These are phyloP conservation scores for Thermothielavioides terrestris DNA, from an alignment of 495 filamentous ascomycete genomes.

Conservation along the genomic window DNA sequence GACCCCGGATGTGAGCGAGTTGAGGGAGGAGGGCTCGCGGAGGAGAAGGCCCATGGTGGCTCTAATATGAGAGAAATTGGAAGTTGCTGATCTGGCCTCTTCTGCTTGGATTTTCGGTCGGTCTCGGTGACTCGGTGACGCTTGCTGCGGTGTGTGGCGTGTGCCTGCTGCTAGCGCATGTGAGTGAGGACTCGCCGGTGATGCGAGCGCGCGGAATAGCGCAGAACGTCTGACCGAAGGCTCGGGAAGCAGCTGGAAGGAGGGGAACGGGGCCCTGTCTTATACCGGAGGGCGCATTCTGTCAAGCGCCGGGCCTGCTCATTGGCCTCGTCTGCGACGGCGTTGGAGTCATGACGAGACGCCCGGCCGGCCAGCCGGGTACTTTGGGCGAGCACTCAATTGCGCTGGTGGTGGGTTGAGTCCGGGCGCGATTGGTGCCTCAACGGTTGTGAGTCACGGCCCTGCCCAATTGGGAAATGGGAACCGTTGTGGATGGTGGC, in stretches of 20 bases:
- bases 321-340: background rate
- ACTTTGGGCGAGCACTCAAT: background rate
- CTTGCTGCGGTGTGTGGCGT: background rate
- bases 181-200: slow-evolving; percentile 6
- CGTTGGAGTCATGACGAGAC: background rate
- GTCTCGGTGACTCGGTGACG: background rate
- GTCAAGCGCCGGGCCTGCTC: background rate
- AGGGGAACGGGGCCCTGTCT: background rate
- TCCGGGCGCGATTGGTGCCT: background rate
- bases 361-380: background rate
- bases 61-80: background rate
- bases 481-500: background rate
- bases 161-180: background rate
- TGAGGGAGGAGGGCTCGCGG: background rate
- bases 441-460: background rate
- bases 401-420: background rate
- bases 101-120: background rate
- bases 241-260: background rate
- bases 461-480: background rate
- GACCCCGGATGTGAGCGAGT: background rate
- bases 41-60: slow-evolving; percentile 2
- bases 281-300: slow-evolving; percentile 2
- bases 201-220: background rate
- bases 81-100: background rate
- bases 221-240: slow-evolving; percentile 6